Evolutionary conservation across 2,329 filamentous ascomycete genomes (phyloP).

Genomic region (Scopulariopsis brevicaulis): DNA sequence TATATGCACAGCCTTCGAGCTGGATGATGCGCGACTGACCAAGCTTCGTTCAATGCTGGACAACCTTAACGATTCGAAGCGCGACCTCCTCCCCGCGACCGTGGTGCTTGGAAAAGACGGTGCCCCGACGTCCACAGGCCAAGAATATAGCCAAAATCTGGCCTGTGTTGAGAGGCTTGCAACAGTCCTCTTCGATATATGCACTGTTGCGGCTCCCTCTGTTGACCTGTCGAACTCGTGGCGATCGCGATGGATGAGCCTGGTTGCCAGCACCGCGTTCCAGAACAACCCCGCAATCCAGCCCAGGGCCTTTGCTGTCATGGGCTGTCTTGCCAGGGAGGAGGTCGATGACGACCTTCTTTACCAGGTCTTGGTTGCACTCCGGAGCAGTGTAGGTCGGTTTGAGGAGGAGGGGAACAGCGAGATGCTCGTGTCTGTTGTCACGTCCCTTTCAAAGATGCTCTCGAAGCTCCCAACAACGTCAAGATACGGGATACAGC

Average conservation of each 20-base stretch:
- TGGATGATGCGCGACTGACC: slow-evolving; percentile 47
- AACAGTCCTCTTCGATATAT: slow-evolving; percentile 51
- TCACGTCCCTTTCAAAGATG: slow-evolving; percentile 59
- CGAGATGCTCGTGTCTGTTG: slow-evolving; percentile 59
- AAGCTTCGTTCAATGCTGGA: slow-evolving; percentile 45
- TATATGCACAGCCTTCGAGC: slow-evolving; percentile 51
- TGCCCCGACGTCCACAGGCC: slow-evolving; percentile 39
- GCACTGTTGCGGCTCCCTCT: slow-evolving; percentile 50
- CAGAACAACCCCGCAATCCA: slow-evolving; percentile 64
- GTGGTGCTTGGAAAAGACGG: slow-evolving; percentile 35
- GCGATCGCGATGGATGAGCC: slow-evolving; percentile 63
- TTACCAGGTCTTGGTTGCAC: slow-evolving; percentile 58
- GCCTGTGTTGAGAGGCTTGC: slow-evolving; percentile 50
- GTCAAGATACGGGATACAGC: slow-evolving; percentile 55
- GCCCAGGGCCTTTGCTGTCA: slow-evolving; percentile 56
- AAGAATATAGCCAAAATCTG: slow-evolving; percentile 40
- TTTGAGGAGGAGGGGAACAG: slow-evolving; percentile 53
- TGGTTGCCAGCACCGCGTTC: slow-evolving; percentile 61
- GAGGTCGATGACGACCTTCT: slow-evolving; percentile 62
- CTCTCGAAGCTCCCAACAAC: slow-evolving; percentile 56
- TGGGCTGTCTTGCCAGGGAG: slow-evolving; percentile 60
- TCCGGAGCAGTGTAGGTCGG: slow-evolving; percentile 52
- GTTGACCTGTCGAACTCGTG: slow-evolving; percentile 56
- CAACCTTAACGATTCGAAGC: slow-evolving; percentile 46
- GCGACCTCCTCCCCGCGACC: slow-evolving; percentile 44